Base-by-base conservation (phyloP, 257 asterid species). In the Petrea volubilis region DNA sequence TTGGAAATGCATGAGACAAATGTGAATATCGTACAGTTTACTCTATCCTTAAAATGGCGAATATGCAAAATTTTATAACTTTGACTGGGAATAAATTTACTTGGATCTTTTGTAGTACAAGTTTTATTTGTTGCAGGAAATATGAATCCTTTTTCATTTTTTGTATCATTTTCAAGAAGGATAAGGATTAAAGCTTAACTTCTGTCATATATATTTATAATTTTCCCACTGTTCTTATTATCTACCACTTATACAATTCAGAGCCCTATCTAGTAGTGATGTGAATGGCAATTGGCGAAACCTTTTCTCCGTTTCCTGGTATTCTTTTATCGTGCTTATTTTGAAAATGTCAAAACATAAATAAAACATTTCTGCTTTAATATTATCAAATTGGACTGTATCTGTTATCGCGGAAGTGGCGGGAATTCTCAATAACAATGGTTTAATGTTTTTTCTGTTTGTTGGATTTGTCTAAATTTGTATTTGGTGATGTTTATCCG, bases 401-500 rank as follows among this genome's bases (percentile, higher is more conserved):
- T 46, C 52, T 46, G 23, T 46, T 46, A 11, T n/a, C 52, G n/a
- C 21, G 3, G n/a, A 1, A 3, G 52, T 46, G 15, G 5, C 13
- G 18, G 17, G 9, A 25, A 51, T 57, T 73, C 31, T 65, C 51
- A 21, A 46, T 51, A 27, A 41, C 15, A 11, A 27, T 33, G 23
- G 41, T 7, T 4, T 8, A 47, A 44, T 34, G 53, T 18, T 23
- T 63, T 38, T 11, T 5, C 17, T 55, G 71, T 62, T 62, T 74
- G 53, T 46, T 28, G 21, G 50, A 28, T 13, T 50, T 24, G 65
- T 41, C n/a, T 17, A 43, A 49, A 12, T 9, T 63, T 38, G 21
- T 41, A 25, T 17, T 56, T 44, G 44, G 18, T 67, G 64, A 63
- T 68, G 44, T 59, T 29, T 60, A 52, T 71, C 61, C 65, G 41